phyloP scores from a whole-genome alignment of 352 stramenopile genomes.

The Phytophthora pistaciae region DNA sequence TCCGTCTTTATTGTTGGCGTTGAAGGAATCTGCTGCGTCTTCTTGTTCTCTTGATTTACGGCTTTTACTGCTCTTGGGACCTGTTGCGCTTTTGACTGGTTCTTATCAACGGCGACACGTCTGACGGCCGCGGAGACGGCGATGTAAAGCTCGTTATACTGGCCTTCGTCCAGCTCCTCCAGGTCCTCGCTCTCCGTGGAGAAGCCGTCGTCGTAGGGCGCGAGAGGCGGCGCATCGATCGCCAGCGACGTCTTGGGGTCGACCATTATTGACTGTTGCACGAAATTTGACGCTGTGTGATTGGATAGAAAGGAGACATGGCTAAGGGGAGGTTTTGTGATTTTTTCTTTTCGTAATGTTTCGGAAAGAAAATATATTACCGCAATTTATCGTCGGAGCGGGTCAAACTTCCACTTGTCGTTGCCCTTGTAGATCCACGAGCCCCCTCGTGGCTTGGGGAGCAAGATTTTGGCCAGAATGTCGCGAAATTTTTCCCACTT shows the following conservation, averaged over 20 bases:
- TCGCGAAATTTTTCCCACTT: background rate
- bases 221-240: conserved; percentile 24
- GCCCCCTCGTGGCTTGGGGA: background rate
- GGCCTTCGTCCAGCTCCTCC: background rate
- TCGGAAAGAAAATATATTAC: background rate
- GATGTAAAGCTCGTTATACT: background rate
- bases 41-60: background rate
- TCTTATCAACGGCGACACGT: conserved; percentile 7
- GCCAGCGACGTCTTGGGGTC: conserved; percentile 26
- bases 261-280: conserved; percentile 16
- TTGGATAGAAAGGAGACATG: conserved; percentile 14
- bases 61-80: background rate
- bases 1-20: background rate
- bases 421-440: background rate
- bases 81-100: conserved; percentile 18
- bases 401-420: background rate
- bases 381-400: background rate
- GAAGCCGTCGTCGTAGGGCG: conserved; percentile 36
- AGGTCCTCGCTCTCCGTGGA: conserved; percentile 45
- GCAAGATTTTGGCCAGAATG: background rate
- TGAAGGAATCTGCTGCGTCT: background rate
- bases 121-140: background rate
- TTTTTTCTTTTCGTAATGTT: background rate
- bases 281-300: background rate
- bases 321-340: background rate